Evolutionary conservation across 2,329 filamentous ascomycete species (phyloP).

Genomic region (Epichloe gansuensis): DNA sequence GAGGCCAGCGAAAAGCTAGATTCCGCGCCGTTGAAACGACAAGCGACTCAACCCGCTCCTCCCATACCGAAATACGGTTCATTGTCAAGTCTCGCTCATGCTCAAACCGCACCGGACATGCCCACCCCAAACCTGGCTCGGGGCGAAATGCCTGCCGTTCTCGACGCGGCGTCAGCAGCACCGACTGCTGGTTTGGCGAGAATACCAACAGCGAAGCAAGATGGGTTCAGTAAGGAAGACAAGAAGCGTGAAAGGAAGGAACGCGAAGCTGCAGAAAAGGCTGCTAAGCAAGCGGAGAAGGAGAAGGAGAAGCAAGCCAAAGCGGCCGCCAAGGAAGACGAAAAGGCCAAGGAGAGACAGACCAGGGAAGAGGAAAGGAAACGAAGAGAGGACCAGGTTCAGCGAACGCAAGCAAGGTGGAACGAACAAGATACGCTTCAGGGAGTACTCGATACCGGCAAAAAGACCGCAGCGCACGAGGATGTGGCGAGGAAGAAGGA

Average conservation of each 20-base stretch:
- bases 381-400: constrained; percentile 40
- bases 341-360: constrained; percentile 11
- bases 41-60: constrained; percentile 35
- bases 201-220: constrained; percentile 15
- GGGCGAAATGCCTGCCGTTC: constrained; percentile 9
- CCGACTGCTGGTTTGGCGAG: constrained; percentile 6
- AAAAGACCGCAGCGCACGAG: constrained; percentile 44
- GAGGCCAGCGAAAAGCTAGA: constrained; percentile 35
- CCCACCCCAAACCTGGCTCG: constrained; percentile 9
- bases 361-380: constrained; percentile 21
- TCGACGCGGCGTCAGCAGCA: background rate
- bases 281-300: constrained; percentile 35
- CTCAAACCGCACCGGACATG: constrained; percentile 45
- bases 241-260: constrained; percentile 60
- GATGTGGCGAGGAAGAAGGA: constrained; percentile 28
- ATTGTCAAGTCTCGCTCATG: constrained; percentile 50
- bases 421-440: constrained; percentile 50
- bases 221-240: constrained; percentile 41
- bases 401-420: constrained; percentile 36
- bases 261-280: constrained; percentile 41
- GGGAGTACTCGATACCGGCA: constrained; percentile 53
- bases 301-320: constrained; percentile 28
- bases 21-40: constrained; percentile 31
- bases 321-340: constrained; percentile 19
- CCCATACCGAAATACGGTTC: constrained; percentile 35